These are phyloP conservation scores for Evernia prunastri DNA, from an alignment of 495 filamentous ascomycete species.

Conservation along the genomic window DNA sequence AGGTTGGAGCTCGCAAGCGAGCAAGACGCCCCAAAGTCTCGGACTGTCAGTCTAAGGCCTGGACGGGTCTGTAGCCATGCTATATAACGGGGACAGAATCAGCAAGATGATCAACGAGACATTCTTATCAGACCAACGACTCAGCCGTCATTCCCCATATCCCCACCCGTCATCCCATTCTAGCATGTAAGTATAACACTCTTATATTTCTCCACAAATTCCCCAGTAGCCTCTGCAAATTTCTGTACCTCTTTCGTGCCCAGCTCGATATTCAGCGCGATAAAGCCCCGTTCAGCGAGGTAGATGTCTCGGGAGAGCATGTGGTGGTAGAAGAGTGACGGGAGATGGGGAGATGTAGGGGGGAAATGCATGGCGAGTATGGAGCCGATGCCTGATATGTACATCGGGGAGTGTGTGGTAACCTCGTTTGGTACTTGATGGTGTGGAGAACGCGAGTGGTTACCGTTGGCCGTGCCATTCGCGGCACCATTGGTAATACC, in stretches of 20 bases:
- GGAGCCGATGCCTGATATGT: slow-evolving; percentile 28
- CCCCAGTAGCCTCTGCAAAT: slow-evolving; percentile 17
- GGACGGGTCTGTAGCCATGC: too few species aligned
- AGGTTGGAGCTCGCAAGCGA: too few species aligned
- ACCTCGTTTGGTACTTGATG: neutral
- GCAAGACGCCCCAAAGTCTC: too few species aligned
- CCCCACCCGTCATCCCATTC: neutral
- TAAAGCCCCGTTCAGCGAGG: slow-evolving; percentile 30
- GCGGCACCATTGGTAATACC: neutral
- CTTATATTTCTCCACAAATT: slow-evolving; percentile 24
- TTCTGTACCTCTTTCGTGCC: slow-evolving; percentile 19
- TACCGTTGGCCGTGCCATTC: neutral
- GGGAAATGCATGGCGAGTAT: slow-evolving; percentile 18
- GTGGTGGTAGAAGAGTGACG: slow-evolving; percentile 28
- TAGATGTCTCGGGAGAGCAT: slow-evolving; percentile 32
- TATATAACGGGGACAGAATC: too few species aligned
- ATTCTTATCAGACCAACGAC: too few species aligned
- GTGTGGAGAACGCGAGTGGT: neutral
- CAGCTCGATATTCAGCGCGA: slow-evolving; percentile 27
- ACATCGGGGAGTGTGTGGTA: slow-evolving; percentile 11
- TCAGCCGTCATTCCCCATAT: neutral
- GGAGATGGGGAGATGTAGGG: slow-evolving; percentile 19
- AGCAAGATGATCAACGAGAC: too few species aligned
- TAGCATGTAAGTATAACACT: slow-evolving; percentile 4
- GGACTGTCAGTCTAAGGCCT: too few species aligned